Evolutionary conservation across 768 basidiomycete genomes (phyloP).

Genomic region (Hypholoma fasciculare): DNA sequence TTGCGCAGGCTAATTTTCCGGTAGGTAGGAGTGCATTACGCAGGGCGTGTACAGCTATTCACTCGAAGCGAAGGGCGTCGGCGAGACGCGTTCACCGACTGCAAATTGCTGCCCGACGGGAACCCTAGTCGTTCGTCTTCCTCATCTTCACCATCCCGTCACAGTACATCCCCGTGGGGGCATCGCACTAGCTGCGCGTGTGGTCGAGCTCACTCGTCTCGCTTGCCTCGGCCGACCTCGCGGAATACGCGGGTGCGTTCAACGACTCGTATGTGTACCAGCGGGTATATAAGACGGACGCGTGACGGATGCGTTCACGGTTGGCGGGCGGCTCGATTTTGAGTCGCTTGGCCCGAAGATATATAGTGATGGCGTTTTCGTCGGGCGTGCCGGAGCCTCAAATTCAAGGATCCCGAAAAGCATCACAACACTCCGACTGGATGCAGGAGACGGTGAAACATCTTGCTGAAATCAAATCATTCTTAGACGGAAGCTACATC

Average conservation of each 20-base stretch:
- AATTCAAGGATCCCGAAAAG: too few relatives aligned
- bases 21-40: slow-evolving; percentile 50
- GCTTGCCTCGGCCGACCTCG: slow-evolving; percentile 26
- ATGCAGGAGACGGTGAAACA: too few relatives aligned
- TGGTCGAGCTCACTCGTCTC: slow-evolving; percentile 56
- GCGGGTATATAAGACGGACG: slow-evolving; percentile 65
- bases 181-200: slow-evolving; percentile 62
- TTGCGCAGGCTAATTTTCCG: not conserved
- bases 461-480: too few relatives aligned
- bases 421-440: too few relatives aligned
- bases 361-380: slow-evolving; percentile 51
- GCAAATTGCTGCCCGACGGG: slow-evolving; percentile 49
- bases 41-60: slow-evolving; percentile 52
- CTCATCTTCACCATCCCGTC: slow-evolving; percentile 62
- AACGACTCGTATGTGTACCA: slow-evolving; percentile 59
- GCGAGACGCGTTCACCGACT: slow-evolving; percentile 50
- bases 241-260: slow-evolving; percentile 35
- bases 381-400: slow-evolving; percentile 38
- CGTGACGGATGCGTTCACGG: slow-evolving; percentile 58
- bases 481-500: too few relatives aligned
- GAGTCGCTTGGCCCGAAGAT: slow-evolving; percentile 44
- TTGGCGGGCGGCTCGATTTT: slow-evolving; percentile 59
- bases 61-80: slow-evolving; percentile 62
- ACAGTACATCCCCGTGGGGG: slow-evolving; percentile 51
- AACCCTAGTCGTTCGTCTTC: slow-evolving; percentile 55